phyloP scores from a whole-genome alignment of 129 eudicot species.

The Escallonia herrerae region DNA sequence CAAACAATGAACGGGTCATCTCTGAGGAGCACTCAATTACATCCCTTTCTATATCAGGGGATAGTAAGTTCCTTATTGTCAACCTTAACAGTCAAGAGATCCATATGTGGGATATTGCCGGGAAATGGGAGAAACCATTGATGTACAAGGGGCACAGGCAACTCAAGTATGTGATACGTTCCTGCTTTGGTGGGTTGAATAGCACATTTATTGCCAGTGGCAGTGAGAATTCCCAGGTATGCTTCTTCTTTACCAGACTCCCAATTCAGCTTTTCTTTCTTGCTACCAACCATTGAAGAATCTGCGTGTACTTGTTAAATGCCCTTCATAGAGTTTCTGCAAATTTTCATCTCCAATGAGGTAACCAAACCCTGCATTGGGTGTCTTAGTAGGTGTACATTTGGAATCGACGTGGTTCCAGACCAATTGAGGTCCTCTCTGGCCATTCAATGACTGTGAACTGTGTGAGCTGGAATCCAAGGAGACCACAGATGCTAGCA shows the following conservation, averaged over 20 bases:
- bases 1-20: constrained; percentile 64
- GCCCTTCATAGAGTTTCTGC: too few species aligned
- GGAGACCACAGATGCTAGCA: constrained; percentile 69
- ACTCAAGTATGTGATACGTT: constrained; percentile 72
- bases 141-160: constrained; percentile 74
- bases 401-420: constrained; percentile 57
- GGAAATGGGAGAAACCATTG: constrained; percentile 49
- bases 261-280: not conserved
- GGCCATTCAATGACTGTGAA: constrained; percentile 88
- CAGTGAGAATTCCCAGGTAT: constrained; percentile 85
- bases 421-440: constrained; percentile 59
- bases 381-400: constrained; percentile 59
- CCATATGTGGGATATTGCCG: constrained; percentile 89
- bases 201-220: constrained; percentile 81
- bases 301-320: too few species aligned
- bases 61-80: constrained; percentile 59
- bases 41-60: constrained; percentile 74
- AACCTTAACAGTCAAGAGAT: constrained; percentile 87
- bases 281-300: not conserved
- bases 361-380: not conserved
- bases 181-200: constrained; percentile 88
- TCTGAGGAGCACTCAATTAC: constrained; percentile 68
- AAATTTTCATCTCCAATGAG: too few species aligned
- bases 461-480: constrained; percentile 94
- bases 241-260: constrained; percentile 1